Evolutionary conservation across 441 rosid species (phyloP).

Genomic region (Geranium incanum): DNA sequence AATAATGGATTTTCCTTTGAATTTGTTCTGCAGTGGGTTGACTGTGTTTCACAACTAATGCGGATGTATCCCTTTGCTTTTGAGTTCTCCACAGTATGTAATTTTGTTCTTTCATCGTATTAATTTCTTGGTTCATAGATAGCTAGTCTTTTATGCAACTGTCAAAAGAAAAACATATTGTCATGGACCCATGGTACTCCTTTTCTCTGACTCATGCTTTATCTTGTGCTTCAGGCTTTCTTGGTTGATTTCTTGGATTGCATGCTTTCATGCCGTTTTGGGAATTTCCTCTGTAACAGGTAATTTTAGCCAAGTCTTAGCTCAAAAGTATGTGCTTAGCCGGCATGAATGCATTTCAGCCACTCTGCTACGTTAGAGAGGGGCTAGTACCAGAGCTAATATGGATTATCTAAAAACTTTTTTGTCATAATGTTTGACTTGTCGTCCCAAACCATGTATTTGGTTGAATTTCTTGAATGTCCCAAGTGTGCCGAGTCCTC

Average conservation of each 20-base stretch:
- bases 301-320: slow-evolving; percentile 21
- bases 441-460: no score
- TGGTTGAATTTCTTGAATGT: no score
- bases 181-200: background rate
- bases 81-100: slow-evolving; percentile 87
- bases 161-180: background rate
- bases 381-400: background rate
- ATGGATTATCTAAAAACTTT: background rate
- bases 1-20: slow-evolving; percentile 17
- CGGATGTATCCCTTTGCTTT: slow-evolving; percentile 97
- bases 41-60: slow-evolving; percentile 81
- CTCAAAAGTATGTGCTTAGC: background rate
- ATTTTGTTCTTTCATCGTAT: slow-evolving; percentile 15
- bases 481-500: no score
- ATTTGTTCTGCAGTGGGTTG: slow-evolving; percentile 86
- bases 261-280: slow-evolving; percentile 88
- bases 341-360: background rate
- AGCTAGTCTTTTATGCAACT: background rate
- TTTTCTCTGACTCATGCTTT: slow-evolving; percentile 6
- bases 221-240: slow-evolving; percentile 56
- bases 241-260: slow-evolving; percentile 84
- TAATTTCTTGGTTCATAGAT: slow-evolving; percentile 10
- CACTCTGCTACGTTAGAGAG: slow-evolving; percentile 1
- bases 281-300: slow-evolving; percentile 95
- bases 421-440: no score